Base-by-base conservation (phyloP, 2,329 filamentous ascomycete species). In the Penicillium sp. region DNA sequence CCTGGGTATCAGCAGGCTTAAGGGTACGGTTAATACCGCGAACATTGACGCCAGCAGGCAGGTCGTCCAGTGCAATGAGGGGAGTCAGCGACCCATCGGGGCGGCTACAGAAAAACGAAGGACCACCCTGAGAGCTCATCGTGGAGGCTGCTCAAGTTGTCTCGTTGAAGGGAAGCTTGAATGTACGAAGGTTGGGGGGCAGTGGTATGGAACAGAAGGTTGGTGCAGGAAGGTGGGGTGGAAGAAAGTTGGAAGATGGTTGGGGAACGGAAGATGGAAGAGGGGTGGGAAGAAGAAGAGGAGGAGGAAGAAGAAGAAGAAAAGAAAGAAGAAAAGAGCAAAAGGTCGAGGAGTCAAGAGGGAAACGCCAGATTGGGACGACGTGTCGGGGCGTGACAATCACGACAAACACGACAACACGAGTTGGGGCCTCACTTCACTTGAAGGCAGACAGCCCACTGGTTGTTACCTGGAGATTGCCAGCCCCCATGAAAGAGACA, bases 1-100 rank as follows among this genome's bases (percentile, higher is more conserved):
- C 76, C 28, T 74, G 70, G 6, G 77, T 79, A 2, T 80, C 76
- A 35, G 68, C 68, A 10, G 71, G 59, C 43, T 65, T 67, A 11
- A 82, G 60, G 5, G 55, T 67, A 15, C 78, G 75, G 50, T 78
- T 67, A 15, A 77, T 69, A 12, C 74, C 76, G 34, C 69, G 70
- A 53, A 82, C 71, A 3, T 64, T 63, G 41, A 82, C 53, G 20
- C 69, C 64, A 2, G 67, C 25, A 2, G 79, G 79, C 1, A 82
- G 69, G 62, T 82, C 80, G 61, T 82, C 80, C 5, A 81, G 65
- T 5, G 79, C 75, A 45, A 82, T 69, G 12, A 82, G 72, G 5
- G 79, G 77, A 17, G 75, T 76, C 45, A 79, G 59, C 7, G 67
- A 69, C 34, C 77, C 76, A 65, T 78, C 74, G 41, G 74, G 72